Base-by-base conservation (phyloP, 164 flowering plant genomes). In the Kingdonia uniflora region DNA sequence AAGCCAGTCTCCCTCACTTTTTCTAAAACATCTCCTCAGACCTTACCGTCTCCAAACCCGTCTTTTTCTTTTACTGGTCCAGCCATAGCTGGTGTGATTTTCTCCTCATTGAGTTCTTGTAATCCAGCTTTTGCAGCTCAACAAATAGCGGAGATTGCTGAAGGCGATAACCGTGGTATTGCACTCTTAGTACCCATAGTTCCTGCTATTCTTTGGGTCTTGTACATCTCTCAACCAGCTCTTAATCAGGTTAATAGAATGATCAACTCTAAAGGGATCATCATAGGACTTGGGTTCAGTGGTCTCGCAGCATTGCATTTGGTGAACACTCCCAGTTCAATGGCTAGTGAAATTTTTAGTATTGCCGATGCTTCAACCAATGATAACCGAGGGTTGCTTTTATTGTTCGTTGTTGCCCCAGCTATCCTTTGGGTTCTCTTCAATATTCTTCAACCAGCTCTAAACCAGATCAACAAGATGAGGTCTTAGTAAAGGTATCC, bases 391-490 rank as follows among this genome's bases (percentile, higher is more conserved):
- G 89, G 95, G 2, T 63, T 57, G 58, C 76, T 80, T 35, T 66
- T 85, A 66, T 55, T 85, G 58, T 55, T 82, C 38, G 89, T 82
- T 12, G 68, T 85, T 5, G 54, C 79, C 6, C 89, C 89, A 0
- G 95, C 95, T 38, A 61, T 85, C 43, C 52, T 59, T 11, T 85
- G 95, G 95, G 95, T 82, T 13, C 80, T 77, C 21, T 85, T 11
- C 47, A 48, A 62, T 41, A 37, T 48, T 49, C 49, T 49, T 45
- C 52, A 61, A 42, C 61, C 61, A n/a, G 98, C 96, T 61, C 54
- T 91, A 76, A 91, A 91, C 69, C 98, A 91, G 74, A 51, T 91
- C 69, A 84, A 91, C 72, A 74, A 49, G 63, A 91, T 91, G 97
- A 82, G n/a, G n/a, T n/a, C n/a, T n/a, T n/a, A n/a, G n/a, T n/a